A percentile compares a stretch with the other conserved stretches of the same genome.
Conservation (phyloP, 768 basidiomycete genomes). For the Suillus clintonianus region DNA sequence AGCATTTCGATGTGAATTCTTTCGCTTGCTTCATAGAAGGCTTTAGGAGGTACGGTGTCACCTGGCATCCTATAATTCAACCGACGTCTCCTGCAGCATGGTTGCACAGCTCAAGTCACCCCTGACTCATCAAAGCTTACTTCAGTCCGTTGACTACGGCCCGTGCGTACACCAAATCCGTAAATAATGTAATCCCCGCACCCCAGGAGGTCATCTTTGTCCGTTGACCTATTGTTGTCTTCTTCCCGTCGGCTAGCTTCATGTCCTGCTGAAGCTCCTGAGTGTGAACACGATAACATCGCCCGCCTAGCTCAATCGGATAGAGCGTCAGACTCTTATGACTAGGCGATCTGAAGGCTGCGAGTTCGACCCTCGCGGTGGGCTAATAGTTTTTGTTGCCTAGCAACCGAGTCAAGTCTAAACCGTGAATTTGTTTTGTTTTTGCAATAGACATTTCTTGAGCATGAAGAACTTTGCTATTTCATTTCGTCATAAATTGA, state of each 20-base stretch:
- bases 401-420: too few species aligned
- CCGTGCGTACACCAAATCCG: neutral
- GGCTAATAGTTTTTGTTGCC: conserved; percentile 40
- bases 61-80: too few species aligned
- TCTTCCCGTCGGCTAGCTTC: neutral
- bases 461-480: neutral
- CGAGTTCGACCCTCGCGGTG: conserved; percentile 68
- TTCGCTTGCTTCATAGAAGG: conserved; percentile 1
- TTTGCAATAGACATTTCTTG: neutral
- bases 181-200: neutral
- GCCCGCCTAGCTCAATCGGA: conserved; percentile 71
- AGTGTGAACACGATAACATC: neutral
- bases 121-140: neutral
- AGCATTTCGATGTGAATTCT: neutral
- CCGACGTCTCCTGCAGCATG: too few species aligned
- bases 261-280: too few species aligned
- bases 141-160: neutral
- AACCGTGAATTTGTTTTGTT: neutral
- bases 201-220: neutral
- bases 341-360: conserved; percentile 57
- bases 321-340: conserved; percentile 68
- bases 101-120: neutral
- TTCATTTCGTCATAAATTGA: neutral
- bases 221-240: neutral
- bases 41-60: neutral